A percentile compares a stretch with the other conserved stretches of the same genome.
phyloP scores from a whole-genome alignment of 2,329 filamentous ascomycete genomes.

The Nemania serpens region DNA sequence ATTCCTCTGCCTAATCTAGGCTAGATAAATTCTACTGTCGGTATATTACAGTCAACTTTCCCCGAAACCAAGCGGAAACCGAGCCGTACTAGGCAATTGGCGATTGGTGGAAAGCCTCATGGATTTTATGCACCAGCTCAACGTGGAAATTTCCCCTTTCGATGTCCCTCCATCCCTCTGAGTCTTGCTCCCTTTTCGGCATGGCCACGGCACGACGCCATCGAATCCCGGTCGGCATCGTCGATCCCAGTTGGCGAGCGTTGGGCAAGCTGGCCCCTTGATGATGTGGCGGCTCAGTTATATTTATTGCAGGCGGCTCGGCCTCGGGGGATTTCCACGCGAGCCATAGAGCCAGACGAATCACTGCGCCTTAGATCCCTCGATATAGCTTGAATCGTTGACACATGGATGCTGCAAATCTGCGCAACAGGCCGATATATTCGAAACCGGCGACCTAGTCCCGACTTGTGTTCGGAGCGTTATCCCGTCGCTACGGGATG shows the following conservation, averaged over 20 bases:
- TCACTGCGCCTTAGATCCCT: conserved; percentile 8
- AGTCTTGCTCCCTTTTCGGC: neutral
- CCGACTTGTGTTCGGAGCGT: conserved; percentile 23
- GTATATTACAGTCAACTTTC: neutral
- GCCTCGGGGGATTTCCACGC: conserved; percentile 22
- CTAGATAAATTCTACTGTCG: neutral
- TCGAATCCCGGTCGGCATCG: neutral
- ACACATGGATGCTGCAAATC: conserved; percentile 2
- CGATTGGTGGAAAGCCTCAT: conserved; percentile 27
- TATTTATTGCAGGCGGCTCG: conserved; percentile 9
- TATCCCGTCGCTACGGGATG: conserved; percentile 7
- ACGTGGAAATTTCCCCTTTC: conserved; percentile 12
- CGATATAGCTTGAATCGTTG: conserved; percentile 3
- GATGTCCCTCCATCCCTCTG: conserved; percentile 1
- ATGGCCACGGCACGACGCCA: neutral
- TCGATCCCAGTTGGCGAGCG: conserved; percentile 1
- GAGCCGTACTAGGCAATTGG: neutral
- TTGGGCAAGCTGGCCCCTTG: conserved; percentile 8
- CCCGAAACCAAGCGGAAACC: neutral
- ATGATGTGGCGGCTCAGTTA: neutral
- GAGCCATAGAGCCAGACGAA: conserved; percentile 8
- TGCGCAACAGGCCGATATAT: neutral
- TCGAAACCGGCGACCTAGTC: conserved; percentile 17
- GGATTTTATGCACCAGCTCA: conserved; percentile 2
- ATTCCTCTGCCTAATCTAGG: neutral